These are phyloP conservation scores for Citrus australasica DNA, from an alignment of 345 rosid species.

Conservation along the genomic window DNA sequence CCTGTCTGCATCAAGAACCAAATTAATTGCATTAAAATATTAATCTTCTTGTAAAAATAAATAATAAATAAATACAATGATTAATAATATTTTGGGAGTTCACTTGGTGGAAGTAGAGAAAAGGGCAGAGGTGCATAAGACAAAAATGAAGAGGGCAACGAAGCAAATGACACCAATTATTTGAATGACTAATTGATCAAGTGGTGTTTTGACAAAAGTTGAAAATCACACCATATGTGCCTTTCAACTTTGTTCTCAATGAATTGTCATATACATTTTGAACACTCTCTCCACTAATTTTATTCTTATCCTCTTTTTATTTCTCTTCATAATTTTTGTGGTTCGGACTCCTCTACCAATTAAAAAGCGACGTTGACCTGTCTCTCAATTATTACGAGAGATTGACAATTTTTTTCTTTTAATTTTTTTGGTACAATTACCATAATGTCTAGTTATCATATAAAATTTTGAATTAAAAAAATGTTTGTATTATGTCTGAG, in stretches of 20 bases:
- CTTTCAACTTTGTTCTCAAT: not conserved
- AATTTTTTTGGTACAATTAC: too few species aligned
- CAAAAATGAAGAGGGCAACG: not conserved
- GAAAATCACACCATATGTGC: not conserved
- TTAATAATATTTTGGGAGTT: not conserved
- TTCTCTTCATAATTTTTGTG: not conserved
- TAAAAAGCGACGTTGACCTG: not conserved
- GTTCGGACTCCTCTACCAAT: not conserved
- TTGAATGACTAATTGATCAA: not conserved
- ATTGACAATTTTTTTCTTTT: too few species aligned
- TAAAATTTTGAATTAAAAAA: too few species aligned
- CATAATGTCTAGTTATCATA: too few species aligned
- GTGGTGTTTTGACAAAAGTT: not conserved
- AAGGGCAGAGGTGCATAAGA: not conserved
- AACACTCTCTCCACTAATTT: not conserved
- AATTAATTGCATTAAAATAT: too few species aligned
- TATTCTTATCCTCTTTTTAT: not conserved
- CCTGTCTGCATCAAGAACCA: too few species aligned
- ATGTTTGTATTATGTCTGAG: too few species aligned
- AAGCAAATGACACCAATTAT: not conserved
- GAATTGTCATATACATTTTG: not conserved
- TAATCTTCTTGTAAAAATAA: not conserved
- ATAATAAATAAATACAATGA: too few species aligned
- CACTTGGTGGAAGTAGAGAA: not conserved
- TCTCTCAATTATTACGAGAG: too few species aligned